phyloP scores from a whole-genome alignment of 768 basidiomycete genomes.

The Rhizopogon salebrosus region DNA sequence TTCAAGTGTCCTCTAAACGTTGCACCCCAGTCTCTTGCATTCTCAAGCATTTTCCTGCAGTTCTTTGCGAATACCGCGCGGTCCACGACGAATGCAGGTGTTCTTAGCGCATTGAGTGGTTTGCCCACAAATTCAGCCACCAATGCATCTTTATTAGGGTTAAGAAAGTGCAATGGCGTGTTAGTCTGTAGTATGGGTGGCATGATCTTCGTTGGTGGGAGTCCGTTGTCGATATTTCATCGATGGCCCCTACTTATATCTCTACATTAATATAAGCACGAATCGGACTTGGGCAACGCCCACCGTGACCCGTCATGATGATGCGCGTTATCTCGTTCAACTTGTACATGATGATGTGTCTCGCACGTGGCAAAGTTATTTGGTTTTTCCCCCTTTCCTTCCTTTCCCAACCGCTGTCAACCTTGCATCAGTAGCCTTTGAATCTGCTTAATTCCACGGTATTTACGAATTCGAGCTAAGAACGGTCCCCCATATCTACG shows the following conservation, averaged over 20 bases:
- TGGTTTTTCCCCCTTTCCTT: background rate
- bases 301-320: background rate
- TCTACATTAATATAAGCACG: background rate
- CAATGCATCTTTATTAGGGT: constrained; percentile 45
- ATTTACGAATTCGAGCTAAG: background rate
- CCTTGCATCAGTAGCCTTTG: background rate
- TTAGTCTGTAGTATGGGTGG: constrained; percentile 34
- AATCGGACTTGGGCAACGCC: background rate
- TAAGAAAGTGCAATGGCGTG: constrained; percentile 38
- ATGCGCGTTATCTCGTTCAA: background rate
- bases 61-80: constrained; percentile 66
- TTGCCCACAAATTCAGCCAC: constrained; percentile 54
- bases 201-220: constrained; percentile 13
- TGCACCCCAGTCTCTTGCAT: constrained; percentile 61
- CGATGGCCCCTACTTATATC: background rate
- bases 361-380: background rate
- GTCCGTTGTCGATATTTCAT: background rate
- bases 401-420: no score
- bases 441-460: background rate
- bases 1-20: constrained; percentile 81
- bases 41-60: constrained; percentile 67
- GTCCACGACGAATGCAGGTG: constrained; percentile 78
- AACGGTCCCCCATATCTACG: background rate
- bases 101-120: constrained; percentile 52
- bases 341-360: background rate